Base-by-base conservation (phyloP, 805 yeast species). In the Wickerhamomyces bisporus region DNA sequence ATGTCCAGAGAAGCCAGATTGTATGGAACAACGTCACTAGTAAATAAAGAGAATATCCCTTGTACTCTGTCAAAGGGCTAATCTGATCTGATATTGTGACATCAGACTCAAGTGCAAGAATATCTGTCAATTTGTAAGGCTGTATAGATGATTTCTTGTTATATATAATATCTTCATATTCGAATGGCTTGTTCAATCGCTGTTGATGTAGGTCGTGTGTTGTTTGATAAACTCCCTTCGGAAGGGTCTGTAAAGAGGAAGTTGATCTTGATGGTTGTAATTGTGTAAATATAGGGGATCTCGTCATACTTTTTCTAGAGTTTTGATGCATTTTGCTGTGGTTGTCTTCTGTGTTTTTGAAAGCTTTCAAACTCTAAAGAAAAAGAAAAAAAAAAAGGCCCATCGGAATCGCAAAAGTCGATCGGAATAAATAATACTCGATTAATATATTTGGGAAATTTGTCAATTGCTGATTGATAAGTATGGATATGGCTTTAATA, bases 1-100 rank as follows among this genome's bases (percentile, higher is more conserved):
- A 52, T 1, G 95, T 76, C 97, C 98, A 91, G 5, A 74, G 42
- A 2, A 80, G 45, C 71, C 85, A 84, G 5, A 73, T 59, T 2
- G 68, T 40, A 19, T 86, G 66, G 0, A 74, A 68, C 2, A 79
- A 60, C 1, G 81, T 70, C 13, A 83, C 73, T 0, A 86, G 67
- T 5, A 87, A 80, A 55, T 85, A 86, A 16, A 83, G 70, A 25
- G 91, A 86, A 61, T 88, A 93, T 10, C 97, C 96, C 51, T 76
- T 80, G 60, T 91, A 93, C 53, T 91, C 98, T 1, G 82, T 76
- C 49, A 75, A 72, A 36, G 76, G 73, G 0, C 80, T 70, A 25
- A 66, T 59, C 40, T 71, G 71, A 5, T 75, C 70, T 2, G 79
- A 71, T 0, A 79, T 79, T 0, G 73, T 79, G 14, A 79, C 86